phyloP scores from a whole-genome alignment of 768 basidiomycete genomes.

The Phallus indusiatus region DNA sequence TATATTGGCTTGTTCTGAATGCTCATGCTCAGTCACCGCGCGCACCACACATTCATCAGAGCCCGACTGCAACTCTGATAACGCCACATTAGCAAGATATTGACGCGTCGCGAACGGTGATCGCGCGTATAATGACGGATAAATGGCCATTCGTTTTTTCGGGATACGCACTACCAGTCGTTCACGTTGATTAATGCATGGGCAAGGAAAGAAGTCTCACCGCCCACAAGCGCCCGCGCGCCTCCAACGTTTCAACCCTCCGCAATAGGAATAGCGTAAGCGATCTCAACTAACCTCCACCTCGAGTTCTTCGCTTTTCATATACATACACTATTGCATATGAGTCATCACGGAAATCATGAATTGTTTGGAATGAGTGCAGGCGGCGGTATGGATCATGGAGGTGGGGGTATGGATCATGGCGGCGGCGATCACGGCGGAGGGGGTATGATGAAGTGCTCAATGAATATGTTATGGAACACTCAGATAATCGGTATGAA shows the following conservation, averaged over 20 bases:
- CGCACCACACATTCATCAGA: background rate
- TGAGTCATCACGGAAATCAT: background rate
- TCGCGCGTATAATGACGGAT: background rate
- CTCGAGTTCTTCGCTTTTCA: too few species aligned
- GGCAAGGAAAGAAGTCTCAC: background rate
- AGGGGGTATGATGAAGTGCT: constrained; percentile 35
- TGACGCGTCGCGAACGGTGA: background rate
- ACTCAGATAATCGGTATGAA: constrained; percentile 44
- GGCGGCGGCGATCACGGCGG: constrained; percentile 29
- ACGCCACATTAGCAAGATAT: background rate
- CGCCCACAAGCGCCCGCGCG: background rate
- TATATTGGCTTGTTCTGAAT: background rate
- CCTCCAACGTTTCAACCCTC: background rate
- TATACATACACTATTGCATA: background rate
- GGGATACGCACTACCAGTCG: background rate
- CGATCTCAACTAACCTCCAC: background rate
- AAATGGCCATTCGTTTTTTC: background rate
- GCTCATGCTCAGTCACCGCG: background rate
- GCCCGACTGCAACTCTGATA: background rate
- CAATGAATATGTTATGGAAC: constrained; percentile 85
- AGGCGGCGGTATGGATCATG: constrained; percentile 24
- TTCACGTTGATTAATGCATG: background rate
- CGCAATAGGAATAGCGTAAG: background rate
- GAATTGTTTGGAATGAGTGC: constrained; percentile 18
- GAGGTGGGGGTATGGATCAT: background rate